Percentiles rank a stretch among this genome's conserved stretches.
Conservation (phyloP, 176 grass and related monocot species). For the Saccharum officinarum region DNA sequence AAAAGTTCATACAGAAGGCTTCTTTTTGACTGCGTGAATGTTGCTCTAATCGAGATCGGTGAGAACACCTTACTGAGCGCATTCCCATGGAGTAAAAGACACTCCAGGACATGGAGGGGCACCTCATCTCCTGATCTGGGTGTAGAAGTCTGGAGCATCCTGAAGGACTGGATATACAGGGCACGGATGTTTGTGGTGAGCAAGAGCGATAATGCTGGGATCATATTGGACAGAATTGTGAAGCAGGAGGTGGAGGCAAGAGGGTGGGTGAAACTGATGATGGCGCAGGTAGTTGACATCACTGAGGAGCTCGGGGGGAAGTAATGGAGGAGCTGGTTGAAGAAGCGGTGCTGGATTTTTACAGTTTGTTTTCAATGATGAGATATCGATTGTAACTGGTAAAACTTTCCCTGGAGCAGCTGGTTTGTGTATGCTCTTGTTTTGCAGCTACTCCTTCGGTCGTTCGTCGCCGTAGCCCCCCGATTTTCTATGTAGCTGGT, state of each 20-base stretch:
- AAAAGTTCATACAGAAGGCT: conserved; percentile 62
- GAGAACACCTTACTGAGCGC: conserved; percentile 44
- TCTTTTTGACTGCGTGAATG: conserved; percentile 80
- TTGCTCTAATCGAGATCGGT: conserved; percentile 63
- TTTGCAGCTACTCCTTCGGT: conserved; percentile 1
- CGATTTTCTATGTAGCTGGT: neutral
- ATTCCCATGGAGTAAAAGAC: conserved; percentile 51
- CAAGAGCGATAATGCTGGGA: conserved; percentile 37
- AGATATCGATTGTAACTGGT: neutral
- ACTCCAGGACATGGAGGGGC: conserved; percentile 8
- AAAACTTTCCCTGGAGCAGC: neutral
- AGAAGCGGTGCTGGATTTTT: conserved; percentile 63
- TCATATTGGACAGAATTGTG: conserved; percentile 53
- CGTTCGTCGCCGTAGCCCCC: neutral
- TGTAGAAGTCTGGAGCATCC: conserved; percentile 59
- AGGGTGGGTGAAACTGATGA: conserved; percentile 51
- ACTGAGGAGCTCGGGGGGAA: conserved; percentile 45
- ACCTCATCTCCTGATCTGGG: conserved; percentile 29
- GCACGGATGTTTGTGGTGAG: conserved; percentile 36
- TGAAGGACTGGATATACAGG: conserved; percentile 65
- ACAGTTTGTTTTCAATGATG: conserved; percentile 13
- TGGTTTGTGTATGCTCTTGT: neutral
- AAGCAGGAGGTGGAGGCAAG: conserved; percentile 67
- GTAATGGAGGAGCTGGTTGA: conserved; percentile 67
- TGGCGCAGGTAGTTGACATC: conserved; percentile 62